Evolutionary conservation across 2,329 filamentous ascomycete species (phyloP).

Genomic region (Purpureocillium takamizusanense): DNA sequence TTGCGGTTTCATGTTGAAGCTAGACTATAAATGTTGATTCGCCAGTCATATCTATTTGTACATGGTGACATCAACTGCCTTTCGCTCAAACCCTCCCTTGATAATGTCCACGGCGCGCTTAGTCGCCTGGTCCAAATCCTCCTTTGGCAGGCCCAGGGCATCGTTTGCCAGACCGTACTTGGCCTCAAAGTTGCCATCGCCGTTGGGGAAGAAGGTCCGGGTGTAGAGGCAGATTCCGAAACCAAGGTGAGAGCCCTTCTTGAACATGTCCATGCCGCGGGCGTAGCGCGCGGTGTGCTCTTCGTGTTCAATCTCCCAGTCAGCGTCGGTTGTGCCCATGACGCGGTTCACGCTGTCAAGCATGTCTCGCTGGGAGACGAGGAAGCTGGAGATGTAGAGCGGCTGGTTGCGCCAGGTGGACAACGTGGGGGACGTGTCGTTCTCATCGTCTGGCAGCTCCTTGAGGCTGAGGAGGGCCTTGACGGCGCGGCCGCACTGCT

Average conservation of each 20-base stretch:
- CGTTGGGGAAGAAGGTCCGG: slow-evolving; percentile 39
- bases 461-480: slow-evolving; percentile 38
- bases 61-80: neutral
- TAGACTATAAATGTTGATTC: too few relatives aligned
- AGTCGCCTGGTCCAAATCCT: slow-evolving; percentile 49
- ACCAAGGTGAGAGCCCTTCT: slow-evolving; percentile 28
- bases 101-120: slow-evolving; percentile 35
- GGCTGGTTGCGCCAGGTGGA: slow-evolving; percentile 34
- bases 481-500: slow-evolving; percentile 47
- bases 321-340: slow-evolving; percentile 43
- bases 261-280: slow-evolving; percentile 34
- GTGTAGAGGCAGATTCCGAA: slow-evolving; percentile 45
- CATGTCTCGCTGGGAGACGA: slow-evolving; percentile 54
- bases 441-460: slow-evolving; percentile 30
- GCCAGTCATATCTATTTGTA: neutral
- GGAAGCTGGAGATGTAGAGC: slow-evolving; percentile 47
- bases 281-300: slow-evolving; percentile 29
- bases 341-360: slow-evolving; percentile 51
- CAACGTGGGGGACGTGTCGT: slow-evolving; percentile 21
- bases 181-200: slow-evolving; percentile 31
- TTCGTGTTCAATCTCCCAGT: slow-evolving; percentile 51
- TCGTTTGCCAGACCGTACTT: slow-evolving; percentile 34
- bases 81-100: slow-evolving; percentile 3
- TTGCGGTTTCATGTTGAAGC: too few relatives aligned
- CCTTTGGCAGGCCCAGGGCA: slow-evolving; percentile 45